phyloP scores from a whole-genome alignment of 1,139 yeast species.

The Debaryomycetaceae sp. region DNA sequence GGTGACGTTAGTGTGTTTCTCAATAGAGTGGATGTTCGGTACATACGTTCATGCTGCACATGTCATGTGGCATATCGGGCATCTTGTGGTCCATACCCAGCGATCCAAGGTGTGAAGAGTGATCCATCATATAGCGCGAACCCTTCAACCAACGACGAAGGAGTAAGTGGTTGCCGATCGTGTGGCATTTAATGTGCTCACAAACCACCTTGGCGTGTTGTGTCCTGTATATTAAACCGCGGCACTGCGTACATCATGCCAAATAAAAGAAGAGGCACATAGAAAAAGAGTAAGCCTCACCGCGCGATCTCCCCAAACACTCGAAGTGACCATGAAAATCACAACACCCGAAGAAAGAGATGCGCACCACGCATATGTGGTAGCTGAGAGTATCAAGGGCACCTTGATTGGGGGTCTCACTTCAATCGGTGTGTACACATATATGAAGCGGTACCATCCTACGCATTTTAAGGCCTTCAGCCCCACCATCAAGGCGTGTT shows the following conservation, averaged over 20 bases:
- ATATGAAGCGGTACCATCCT: conserved; percentile 32
- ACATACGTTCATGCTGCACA: conserved; percentile 58
- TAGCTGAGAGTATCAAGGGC: conserved; percentile 39
- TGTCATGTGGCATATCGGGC: conserved; percentile 29
- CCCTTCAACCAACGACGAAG: too few relatives aligned
- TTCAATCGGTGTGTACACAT: conserved; percentile 31
- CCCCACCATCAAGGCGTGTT: conserved; percentile 37
- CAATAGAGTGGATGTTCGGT: too few relatives aligned
- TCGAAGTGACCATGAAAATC: conserved; percentile 35
- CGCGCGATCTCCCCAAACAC: too few relatives aligned
- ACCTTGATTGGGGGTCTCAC: conserved; percentile 33
- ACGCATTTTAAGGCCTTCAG: conserved; percentile 31
- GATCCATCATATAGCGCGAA: too few relatives aligned
- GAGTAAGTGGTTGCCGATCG: too few relatives aligned
- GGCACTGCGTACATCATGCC: too few relatives aligned
- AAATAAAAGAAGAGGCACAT: too few relatives aligned
- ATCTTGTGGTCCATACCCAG: conserved; percentile 20
- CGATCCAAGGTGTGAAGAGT: conserved; percentile 2
- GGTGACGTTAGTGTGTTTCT: conserved; percentile 11
- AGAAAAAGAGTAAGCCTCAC: too few relatives aligned
- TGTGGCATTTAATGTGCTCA: too few relatives aligned
- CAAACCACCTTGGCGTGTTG: too few relatives aligned
- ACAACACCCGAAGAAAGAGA: conserved; percentile 36
- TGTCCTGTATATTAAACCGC: too few relatives aligned
- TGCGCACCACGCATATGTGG: conserved; percentile 36